These are phyloP conservation scores for Hypocreales sp. DNA, from an alignment of 2,329 filamentous ascomycete species.

Conservation along the genomic window DNA sequence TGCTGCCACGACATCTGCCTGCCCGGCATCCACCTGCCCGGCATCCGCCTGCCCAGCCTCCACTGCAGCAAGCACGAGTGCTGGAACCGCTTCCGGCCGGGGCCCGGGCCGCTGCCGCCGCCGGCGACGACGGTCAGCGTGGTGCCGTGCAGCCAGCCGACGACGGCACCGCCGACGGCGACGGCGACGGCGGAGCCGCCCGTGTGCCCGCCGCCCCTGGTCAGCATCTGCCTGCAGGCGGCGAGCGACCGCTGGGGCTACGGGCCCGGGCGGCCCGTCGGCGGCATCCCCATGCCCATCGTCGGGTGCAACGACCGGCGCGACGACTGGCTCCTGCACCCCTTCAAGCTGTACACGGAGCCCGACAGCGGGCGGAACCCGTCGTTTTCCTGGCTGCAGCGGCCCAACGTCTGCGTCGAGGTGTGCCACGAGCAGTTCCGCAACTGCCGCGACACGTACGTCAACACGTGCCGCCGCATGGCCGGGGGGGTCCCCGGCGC, in stretches of 20 bases:
- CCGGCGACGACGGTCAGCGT: slow-evolving; percentile 19
- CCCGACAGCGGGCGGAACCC: slow-evolving; percentile 25
- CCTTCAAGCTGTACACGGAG: slow-evolving; percentile 37
- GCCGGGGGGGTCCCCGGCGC: slow-evolving; percentile 9
- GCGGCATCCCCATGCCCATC: slow-evolving; percentile 33
- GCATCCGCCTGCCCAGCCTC: slow-evolving; percentile 6
- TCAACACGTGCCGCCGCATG: slow-evolving; percentile 26
- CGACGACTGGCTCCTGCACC: slow-evolving; percentile 23
- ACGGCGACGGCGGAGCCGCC: slow-evolving; percentile 15
- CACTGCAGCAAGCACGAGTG: slow-evolving; percentile 27
- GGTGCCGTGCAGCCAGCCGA: slow-evolving; percentile 15
- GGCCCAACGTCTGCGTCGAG: slow-evolving; percentile 28
- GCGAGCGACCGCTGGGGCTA: slow-evolving; percentile 46
- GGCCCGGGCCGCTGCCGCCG: slow-evolving; percentile 16
- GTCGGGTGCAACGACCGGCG: slow-evolving; percentile 38
- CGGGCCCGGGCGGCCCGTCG: slow-evolving; percentile 43
- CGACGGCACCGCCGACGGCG: slow-evolving; percentile 9
- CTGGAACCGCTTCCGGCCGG: slow-evolving; percentile 23
- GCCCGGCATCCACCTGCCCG: slow-evolving; percentile 8
- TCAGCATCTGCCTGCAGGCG: slow-evolving; percentile 38
- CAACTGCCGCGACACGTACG: slow-evolving; percentile 31
- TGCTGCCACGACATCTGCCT: slow-evolving; percentile 27
- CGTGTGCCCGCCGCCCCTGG: slow-evolving; percentile 27
- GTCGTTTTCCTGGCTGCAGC: slow-evolving; percentile 22
- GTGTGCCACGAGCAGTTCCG: slow-evolving; percentile 38